Conservation (phyloP, 2,329 filamentous ascomycete species). For the Seiridium cupressi region DNA sequence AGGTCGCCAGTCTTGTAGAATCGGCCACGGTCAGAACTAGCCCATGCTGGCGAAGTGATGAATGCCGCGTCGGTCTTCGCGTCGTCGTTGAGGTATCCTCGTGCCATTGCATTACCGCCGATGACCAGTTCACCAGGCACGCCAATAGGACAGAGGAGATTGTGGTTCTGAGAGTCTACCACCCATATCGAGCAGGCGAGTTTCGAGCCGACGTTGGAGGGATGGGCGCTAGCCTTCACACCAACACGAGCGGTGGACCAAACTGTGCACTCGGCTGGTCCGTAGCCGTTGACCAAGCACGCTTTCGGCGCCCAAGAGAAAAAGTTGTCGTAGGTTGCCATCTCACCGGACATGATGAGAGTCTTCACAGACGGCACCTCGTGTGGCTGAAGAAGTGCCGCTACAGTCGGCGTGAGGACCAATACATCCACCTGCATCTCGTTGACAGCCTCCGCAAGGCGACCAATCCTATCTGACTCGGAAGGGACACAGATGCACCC, state of each 20-base stretch:
- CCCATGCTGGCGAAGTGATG: not conserved
- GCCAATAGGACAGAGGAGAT: not conserved
- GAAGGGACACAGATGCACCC: too few species aligned
- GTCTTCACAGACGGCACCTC: not conserved
- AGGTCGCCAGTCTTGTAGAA: not conserved
- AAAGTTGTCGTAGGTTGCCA: not conserved
- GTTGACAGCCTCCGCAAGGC: too few species aligned
- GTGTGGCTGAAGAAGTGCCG: not conserved
- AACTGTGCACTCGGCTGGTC: not conserved
- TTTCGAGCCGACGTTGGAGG: not conserved
- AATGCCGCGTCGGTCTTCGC: not conserved
- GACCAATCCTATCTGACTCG: too few species aligned
- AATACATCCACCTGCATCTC: too few species aligned
- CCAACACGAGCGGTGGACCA: too few species aligned
- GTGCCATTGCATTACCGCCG: not conserved
- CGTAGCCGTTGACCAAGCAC: not conserved
- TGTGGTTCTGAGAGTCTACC: not conserved
- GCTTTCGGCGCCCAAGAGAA: not conserved
- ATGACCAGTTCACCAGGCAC: not conserved
- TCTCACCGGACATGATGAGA: not conserved
- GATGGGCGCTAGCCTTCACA: not conserved
- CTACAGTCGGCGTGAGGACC: not conserved
- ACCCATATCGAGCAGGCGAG: not conserved
- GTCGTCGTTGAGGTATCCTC: not conserved
- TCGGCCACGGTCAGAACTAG: not conserved